Conservation (phyloP, 805 yeast genomes). For the Metschnikowia sp. region DNA sequence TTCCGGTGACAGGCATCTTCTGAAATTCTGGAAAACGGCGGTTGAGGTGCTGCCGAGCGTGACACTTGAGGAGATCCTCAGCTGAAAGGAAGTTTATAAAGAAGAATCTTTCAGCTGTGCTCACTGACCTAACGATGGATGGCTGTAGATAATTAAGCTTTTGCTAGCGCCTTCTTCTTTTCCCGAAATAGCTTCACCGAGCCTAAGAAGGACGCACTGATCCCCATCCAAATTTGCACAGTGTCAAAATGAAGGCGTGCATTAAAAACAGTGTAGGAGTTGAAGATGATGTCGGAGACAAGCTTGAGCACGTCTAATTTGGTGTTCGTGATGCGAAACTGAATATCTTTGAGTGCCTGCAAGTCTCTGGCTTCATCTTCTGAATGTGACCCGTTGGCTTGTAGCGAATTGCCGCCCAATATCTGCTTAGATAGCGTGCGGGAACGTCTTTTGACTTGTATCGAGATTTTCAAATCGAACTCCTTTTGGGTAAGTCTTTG, state of each 20-base stretch:
- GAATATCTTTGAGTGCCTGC: slow-evolving; percentile 27
- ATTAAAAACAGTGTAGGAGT: slow-evolving; percentile 39
- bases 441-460: slow-evolving; percentile 59
- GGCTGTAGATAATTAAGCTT: background rate
- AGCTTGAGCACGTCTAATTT: slow-evolving; percentile 39
- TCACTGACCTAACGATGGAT: background rate
- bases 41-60: slow-evolving; percentile 28
- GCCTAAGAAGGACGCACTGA: slow-evolving; percentile 38
- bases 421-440: slow-evolving; percentile 41
- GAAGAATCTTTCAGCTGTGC: too few relatives aligned
- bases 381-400: slow-evolving; percentile 1
- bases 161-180: slow-evolving; percentile 17
- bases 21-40: slow-evolving; percentile 88
- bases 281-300: slow-evolving; percentile 38
- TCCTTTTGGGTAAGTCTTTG: slow-evolving; percentile 45
- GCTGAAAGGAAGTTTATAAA: too few relatives aligned
- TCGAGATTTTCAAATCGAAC: slow-evolving; percentile 51
- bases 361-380: slow-evolving; percentile 23
- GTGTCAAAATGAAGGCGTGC: slow-evolving; percentile 33
- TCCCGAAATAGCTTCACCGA: slow-evolving; percentile 38
- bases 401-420: slow-evolving; percentile 22
- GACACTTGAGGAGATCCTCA: slow-evolving; percentile 30
- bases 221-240: slow-evolving; percentile 45
- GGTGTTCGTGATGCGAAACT: slow-evolving; percentile 35
- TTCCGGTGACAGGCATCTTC: slow-evolving; percentile 83